Evolutionary conservation across 108 stramenopile genomes (phyloP).

Genomic region (Skeletonema marinoi): DNA sequence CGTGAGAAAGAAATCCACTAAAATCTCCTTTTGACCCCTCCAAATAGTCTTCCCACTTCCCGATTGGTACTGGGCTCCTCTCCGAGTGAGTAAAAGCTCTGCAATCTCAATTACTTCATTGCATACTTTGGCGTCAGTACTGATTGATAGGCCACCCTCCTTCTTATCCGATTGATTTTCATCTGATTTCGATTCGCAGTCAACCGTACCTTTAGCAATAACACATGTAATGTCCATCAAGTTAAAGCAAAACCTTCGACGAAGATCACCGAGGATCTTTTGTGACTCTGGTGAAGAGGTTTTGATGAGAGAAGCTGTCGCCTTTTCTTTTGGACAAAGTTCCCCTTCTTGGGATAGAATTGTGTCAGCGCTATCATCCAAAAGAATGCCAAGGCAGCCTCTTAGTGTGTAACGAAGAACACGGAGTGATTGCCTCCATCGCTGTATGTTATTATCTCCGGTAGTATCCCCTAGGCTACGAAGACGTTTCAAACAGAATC

Average conservation of each 20-base stretch:
- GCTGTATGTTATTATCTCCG: constrained; percentile 20
- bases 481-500: constrained; percentile 28
- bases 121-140: constrained; percentile 79
- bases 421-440: constrained; percentile 60
- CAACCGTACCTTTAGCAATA: constrained; percentile 72
- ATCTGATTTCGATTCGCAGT: constrained; percentile 32
- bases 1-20: constrained; percentile 66
- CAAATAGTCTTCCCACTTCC: constrained; percentile 72
- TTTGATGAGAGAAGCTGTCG: constrained; percentile 55
- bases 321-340: constrained; percentile 69
- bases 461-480: constrained; percentile 23
- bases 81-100: constrained; percentile 65
- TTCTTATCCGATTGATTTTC: constrained; percentile 23
- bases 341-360: constrained; percentile 28
- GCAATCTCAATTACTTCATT: constrained; percentile 75
- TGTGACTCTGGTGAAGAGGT: constrained; percentile 44
- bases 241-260: constrained; percentile 55
- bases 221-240: constrained; percentile 56
- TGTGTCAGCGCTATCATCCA: constrained; percentile 57
- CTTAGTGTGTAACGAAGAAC: constrained; percentile 77
- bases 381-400: constrained; percentile 67
- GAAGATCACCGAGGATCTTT: constrained; percentile 43
- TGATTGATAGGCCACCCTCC: constrained; percentile 44
- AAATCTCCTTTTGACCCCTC: constrained; percentile 82
- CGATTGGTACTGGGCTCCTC: constrained; percentile 70